Evolutionary conservation across 805 yeast species (phyloP).

Genomic region (Candida ovalis): DNA sequence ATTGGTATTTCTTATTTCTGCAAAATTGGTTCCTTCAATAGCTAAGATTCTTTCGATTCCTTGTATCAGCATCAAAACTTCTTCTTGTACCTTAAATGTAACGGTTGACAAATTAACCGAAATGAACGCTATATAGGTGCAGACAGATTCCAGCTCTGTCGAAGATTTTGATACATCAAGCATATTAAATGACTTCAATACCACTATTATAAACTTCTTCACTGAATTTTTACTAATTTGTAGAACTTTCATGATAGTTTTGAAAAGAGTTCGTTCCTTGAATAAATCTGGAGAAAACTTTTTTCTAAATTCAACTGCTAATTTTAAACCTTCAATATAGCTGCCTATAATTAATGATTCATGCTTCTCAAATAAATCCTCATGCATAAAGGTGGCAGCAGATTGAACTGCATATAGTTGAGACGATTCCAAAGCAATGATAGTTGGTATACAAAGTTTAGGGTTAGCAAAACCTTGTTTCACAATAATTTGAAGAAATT

Average conservation of each 20-base stretch:
- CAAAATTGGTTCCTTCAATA: slow-evolving; percentile 38
- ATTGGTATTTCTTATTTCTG: slow-evolving; percentile 14
- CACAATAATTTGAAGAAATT: slow-evolving; percentile 52
- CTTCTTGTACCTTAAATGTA: slow-evolving; percentile 45
- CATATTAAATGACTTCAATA: slow-evolving; percentile 31
- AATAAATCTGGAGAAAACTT: slow-evolving; percentile 24
- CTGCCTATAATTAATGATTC: slow-evolving; percentile 68
- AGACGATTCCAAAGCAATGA: slow-evolving; percentile 66
- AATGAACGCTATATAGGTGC: slow-evolving; percentile 32
- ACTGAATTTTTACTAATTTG: slow-evolving; percentile 36
- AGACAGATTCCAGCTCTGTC: slow-evolving; percentile 11
- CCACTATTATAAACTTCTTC: slow-evolving; percentile 37
- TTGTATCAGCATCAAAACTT: slow-evolving; percentile 41
- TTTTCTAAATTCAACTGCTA: slow-evolving; percentile 46
- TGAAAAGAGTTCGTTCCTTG: slow-evolving; percentile 34
- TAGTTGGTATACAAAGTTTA: slow-evolving; percentile 59
- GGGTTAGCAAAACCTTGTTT: slow-evolving; percentile 75
- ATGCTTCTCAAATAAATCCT: slow-evolving; percentile 56
- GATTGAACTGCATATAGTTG: slow-evolving; percentile 37
- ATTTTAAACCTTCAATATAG: slow-evolving; percentile 57
- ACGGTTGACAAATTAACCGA: slow-evolving; percentile 37
- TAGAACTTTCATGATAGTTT: slow-evolving; percentile 40
- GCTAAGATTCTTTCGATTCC: slow-evolving; percentile 42
- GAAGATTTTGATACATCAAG: slow-evolving; percentile 16
- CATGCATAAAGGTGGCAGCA: slow-evolving; percentile 51